A percentile compares a stretch with the other conserved stretches of the same genome.
phyloP scores from a whole-genome alignment of 2,329 filamentous ascomycete genomes.

The Paradendryphiella salina region DNA sequence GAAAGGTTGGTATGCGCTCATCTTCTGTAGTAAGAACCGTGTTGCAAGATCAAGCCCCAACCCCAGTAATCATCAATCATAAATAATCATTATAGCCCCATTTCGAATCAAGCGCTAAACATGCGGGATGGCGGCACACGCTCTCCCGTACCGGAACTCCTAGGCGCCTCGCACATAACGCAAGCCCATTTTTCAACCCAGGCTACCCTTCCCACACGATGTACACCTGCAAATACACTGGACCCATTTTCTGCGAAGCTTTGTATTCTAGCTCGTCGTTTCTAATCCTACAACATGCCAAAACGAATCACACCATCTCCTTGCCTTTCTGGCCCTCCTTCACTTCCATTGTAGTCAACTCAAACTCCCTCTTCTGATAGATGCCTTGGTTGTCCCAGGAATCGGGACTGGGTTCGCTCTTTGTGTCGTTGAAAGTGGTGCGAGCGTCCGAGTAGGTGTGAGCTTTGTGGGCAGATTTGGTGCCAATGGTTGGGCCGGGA shows the following conservation, averaged over 20 bases:
- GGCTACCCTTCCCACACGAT: background rate
- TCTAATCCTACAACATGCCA: background rate
- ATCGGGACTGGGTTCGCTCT: conserved; percentile 17
- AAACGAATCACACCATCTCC: conserved; percentile 3
- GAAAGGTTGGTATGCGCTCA: too few species aligned
- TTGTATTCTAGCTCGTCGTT: conserved; percentile 1
- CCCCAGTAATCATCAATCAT: too few species aligned
- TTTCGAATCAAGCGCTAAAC: too few species aligned
- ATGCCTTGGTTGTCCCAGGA: conserved; percentile 34
- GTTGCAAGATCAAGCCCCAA: too few species aligned
- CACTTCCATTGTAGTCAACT: conserved; percentile 27
- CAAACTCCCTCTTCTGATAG: conserved; percentile 32
- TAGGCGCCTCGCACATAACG: background rate
- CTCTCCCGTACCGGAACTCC: too few species aligned
- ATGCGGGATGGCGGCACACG: too few species aligned
- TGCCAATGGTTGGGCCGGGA: conserved; percentile 13
- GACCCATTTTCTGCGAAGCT: conserved; percentile 6
- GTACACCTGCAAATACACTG: background rate
- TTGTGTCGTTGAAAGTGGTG: conserved; percentile 18
- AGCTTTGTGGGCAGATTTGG: conserved; percentile 22
- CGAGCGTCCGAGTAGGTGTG: conserved; percentile 29
- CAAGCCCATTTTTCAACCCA: background rate
- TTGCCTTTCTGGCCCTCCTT: conserved; percentile 7
- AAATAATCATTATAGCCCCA: too few species aligned
- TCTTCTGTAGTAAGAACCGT: too few species aligned